Conservation (phyloP, 2,329 filamentous ascomycete genomes). For the Alternaria dauci region DNA sequence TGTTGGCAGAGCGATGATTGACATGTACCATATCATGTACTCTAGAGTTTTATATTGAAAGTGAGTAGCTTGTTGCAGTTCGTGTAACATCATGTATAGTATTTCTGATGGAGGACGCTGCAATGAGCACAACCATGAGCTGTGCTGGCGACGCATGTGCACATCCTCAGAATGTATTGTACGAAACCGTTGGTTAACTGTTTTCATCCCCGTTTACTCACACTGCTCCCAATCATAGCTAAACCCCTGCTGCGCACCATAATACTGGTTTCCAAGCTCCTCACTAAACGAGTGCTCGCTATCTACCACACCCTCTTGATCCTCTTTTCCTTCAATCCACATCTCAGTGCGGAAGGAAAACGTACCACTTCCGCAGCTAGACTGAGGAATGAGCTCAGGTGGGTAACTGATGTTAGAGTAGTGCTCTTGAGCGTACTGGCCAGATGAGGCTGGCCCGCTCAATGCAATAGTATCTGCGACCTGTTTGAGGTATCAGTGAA, state of each 20-base stretch:
- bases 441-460: slow-evolving; percentile 17
- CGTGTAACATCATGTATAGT: slow-evolving; percentile 11
- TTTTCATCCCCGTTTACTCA: background rate
- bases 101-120: background rate
- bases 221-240: slow-evolving; percentile 33
- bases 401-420: slow-evolving; percentile 11
- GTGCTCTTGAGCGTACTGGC: slow-evolving; percentile 8
- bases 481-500: slow-evolving; percentile 4
- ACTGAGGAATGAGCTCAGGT: slow-evolving; percentile 14
- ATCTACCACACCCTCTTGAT: slow-evolving; percentile 17
- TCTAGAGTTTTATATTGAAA: slow-evolving; percentile 1
- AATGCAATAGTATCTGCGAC: slow-evolving; percentile 16
- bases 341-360: slow-evolving; percentile 27
- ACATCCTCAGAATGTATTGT: background rate
- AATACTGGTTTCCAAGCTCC: slow-evolving; percentile 17
- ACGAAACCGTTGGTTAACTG: background rate
- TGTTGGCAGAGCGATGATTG: slow-evolving; percentile 77
- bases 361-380: slow-evolving; percentile 19
- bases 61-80: slow-evolving; percentile 1
- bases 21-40: background rate
- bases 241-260: slow-evolving; percentile 26
- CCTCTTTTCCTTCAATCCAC: slow-evolving; percentile 17
- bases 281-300: slow-evolving; percentile 16
- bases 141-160: background rate
- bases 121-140: background rate